These are phyloP conservation scores for Fraxinus platypoda DNA, from an alignment of 305 asterid species.

Conservation along the genomic window DNA sequence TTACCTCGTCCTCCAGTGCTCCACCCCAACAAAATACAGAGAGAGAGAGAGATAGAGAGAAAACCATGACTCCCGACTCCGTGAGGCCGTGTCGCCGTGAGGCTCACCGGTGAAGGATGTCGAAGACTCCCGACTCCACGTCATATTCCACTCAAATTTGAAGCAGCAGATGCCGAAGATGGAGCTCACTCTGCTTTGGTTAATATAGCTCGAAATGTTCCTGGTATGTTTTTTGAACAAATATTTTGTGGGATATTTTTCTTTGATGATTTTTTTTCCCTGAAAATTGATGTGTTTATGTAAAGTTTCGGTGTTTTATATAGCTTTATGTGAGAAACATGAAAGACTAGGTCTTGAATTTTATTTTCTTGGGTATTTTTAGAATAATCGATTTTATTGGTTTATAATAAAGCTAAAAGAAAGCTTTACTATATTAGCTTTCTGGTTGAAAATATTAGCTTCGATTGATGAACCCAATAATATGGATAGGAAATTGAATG, in stretches of 20 bases:
- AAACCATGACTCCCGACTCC: too few species aligned
- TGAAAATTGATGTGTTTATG: neutral
- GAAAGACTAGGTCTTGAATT: neutral
- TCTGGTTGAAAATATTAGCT: neutral
- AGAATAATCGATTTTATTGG: neutral
- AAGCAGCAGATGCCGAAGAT: slow-evolving; percentile 28
- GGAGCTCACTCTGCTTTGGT: slow-evolving; percentile 42
- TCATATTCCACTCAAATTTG: slow-evolving; percentile 71
- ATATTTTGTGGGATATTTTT: neutral
- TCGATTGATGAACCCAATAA: neutral
- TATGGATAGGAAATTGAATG: neutral
- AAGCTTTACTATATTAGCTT: too few species aligned
- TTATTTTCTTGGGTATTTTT: neutral
- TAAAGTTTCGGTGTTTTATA: neutral
- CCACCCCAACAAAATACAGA: too few species aligned
- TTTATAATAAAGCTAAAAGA: neutral
- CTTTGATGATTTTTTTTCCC: neutral
- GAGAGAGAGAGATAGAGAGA: too few species aligned
- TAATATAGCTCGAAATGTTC: slow-evolving; percentile 63
- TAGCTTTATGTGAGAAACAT: neutral
- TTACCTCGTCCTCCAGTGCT: too few species aligned
- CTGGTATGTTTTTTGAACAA: slow-evolving; percentile 46
- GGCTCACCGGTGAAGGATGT: slow-evolving; percentile 41
- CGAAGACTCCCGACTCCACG: slow-evolving; percentile 65
- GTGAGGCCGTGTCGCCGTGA: too few species aligned